Evolutionary conservation across 2,329 filamentous ascomycete genomes (phyloP), one percentile per base, ranked within the genome.

Genomic region (Aspergillus candidus): DNA sequence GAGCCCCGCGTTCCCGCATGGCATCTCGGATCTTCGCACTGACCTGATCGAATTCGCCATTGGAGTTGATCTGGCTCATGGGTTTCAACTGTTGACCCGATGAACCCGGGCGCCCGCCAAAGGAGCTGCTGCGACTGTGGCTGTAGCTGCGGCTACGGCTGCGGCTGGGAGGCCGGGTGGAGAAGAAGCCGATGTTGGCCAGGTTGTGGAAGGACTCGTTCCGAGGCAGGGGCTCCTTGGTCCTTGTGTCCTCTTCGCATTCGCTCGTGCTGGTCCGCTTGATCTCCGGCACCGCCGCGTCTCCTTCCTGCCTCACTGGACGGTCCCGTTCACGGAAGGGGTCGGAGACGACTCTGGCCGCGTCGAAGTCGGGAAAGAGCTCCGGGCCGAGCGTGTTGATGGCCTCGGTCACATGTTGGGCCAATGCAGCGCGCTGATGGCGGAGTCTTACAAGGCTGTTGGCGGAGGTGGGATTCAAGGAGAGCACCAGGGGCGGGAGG

Each of bases 381-480:
- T 97, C 90, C 0, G 93, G 93, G 0, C 93, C 93, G 11, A 98
- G 81, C 13, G 86, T 88, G 68, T 98, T 97, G 74, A 98, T 95
- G 37, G 94, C 76, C 3, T 93, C 82, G 1, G 90, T 95, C 32
- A 98, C 89, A 60, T 93, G 80, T 8, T 79, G 75, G 46, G 87
- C 87, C 37, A 98, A 78, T 51, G 84, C 77, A 18, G 79, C 83
- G 41, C 93, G 82, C 49, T 80, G 76, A 53, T 79, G 71, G 46
- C 88, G 82, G 40, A 98, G 78, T 56, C 84, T 84, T 50, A 87
- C 79, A 38, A 98, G 80, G 46, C 85, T 88, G 70, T 90, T 94
- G 63, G 82, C 84, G 1, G 87, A 91, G 4, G 82, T 82, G 1
- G 93, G 93, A 57, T 86, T 85, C 58, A 97, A 77, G 52, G 87